Evolutionary conservation across 1,284 basidiomycete species (phyloP).

Genomic region (Ganoderma lucidum): DNA sequence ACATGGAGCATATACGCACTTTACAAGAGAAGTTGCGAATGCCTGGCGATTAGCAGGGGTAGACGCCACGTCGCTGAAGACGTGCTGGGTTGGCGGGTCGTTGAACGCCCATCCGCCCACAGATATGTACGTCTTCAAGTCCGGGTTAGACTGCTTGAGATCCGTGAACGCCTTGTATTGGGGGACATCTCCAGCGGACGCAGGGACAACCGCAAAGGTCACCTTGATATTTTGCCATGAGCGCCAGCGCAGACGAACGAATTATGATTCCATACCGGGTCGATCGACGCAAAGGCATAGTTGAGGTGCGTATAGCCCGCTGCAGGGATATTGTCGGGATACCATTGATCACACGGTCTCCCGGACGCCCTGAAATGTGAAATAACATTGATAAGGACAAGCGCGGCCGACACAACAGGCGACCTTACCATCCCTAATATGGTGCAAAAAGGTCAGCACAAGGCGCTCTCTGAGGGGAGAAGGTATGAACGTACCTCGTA

Average conservation of each 20-base stretch:
- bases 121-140: conserved; percentile 29
- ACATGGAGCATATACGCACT: neutral
- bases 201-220: neutral
- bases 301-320: conserved; percentile 8
- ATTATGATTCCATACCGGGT: neutral
- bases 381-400: neutral
- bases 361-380: neutral
- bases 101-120: conserved; percentile 31
- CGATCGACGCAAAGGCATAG: conserved; percentile 8
- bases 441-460: neutral
- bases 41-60: neutral
- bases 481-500: neutral
- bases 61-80: conserved; percentile 28
- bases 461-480: neutral
- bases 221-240: neutral
- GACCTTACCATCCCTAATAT: neutral
- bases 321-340: conserved; percentile 11
- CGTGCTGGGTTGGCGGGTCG: conserved; percentile 30
- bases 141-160: conserved; percentile 28
- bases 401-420: neutral
- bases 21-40: neutral
- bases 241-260: neutral
- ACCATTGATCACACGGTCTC: conserved; percentile 5
- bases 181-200: conserved; percentile 4
- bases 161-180: conserved; percentile 18